Percentiles rank a stretch among this genome's conserved stretches.
Evolutionary conservation across 441 rosid genomes (phyloP).

Genomic region (Manihot esculenta): DNA sequence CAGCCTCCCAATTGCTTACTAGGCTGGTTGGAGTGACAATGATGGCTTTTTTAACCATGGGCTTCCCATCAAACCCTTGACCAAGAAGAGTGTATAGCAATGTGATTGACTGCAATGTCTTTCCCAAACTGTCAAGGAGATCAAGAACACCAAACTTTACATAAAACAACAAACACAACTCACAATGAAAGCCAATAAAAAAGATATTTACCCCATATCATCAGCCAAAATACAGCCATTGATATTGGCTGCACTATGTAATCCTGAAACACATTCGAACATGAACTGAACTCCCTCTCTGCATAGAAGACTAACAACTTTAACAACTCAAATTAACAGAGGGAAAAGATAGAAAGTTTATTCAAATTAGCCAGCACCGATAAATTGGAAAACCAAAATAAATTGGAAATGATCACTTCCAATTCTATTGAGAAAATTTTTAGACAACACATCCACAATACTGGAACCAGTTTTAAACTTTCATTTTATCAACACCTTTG

Average conservation of each 20-base stretch:
- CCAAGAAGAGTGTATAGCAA: slow-evolving; percentile 80
- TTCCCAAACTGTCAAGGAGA: slow-evolving; percentile 75
- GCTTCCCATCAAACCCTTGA: slow-evolving; percentile 94
- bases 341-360: background rate
- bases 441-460: background rate
- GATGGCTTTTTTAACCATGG: slow-evolving; percentile 90
- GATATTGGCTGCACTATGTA: slow-evolving; percentile 52
- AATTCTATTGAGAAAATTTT: background rate
- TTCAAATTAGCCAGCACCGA: background rate
- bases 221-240: slow-evolving; percentile 97
- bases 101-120: slow-evolving; percentile 95
- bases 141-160: slow-evolving; percentile 17
- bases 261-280: slow-evolving; percentile 94
- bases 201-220: slow-evolving; percentile 88
- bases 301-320: slow-evolving; percentile 33
- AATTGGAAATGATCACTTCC: too few species aligned
- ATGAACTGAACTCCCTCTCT: slow-evolving; percentile 99
- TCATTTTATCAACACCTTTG: slow-evolving; percentile 64
- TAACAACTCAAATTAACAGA: slow-evolving; percentile 1
- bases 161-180: slow-evolving; percentile 16
- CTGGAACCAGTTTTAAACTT: slow-evolving; percentile 15
- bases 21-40: slow-evolving; percentile 99
- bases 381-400: background rate
- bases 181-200: slow-evolving; percentile 16
- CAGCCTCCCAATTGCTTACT: slow-evolving; percentile 99